Evolutionary conservation across 176 grass and related monocot species (phyloP), one percentile per base, ranked within the genome.

Genomic region (Paspalum notatum): DNA sequence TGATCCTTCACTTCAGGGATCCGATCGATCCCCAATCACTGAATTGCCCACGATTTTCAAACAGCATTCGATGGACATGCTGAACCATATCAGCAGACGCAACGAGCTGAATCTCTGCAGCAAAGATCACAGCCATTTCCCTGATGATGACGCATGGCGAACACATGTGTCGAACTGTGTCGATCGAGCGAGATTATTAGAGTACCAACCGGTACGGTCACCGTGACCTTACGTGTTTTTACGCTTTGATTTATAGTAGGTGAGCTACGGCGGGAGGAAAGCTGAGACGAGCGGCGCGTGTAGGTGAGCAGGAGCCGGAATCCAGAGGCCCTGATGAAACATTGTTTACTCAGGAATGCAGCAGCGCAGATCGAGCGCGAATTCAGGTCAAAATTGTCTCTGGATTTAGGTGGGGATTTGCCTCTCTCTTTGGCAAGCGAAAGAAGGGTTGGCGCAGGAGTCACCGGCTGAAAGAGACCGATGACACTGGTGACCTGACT

Each of bases 201-300:
- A 74, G 75, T 53, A 51, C 74, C 11, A 74, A 59, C 61, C 40
- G 20, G 52, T 79, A 85, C 55, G 54, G 45, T 3, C 26, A 42
- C 6, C 49, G 27, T 17, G 62, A n/a, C 5, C 20, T 60, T 43
- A 14, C 55, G 68, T 71, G 40, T 71, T 65, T 39, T 51, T 66
- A 64, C 77, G 43, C 66, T 70, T 22, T 32, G 32, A 25, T 24
- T 80, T 71, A 65, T n/a, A 74, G 60, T 79, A 81, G 87, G 87
- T 89, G 65, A 85, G 82, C 87, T 58, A 75, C 21, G 82, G 71
- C 64, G 5, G 43, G 87, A 89, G 65, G 57, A 89, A 89, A 81
- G 71, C 71, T 66, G 82, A 81, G 82, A 81, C 72, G 25, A 48
- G 56, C 72, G 14, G 82, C 18, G 56, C 57, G 25, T 71, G 72